A percentile compares a stretch with the other conserved stretches of the same genome.
These are phyloP conservation scores for Podospora tetraspora DNA, from an alignment of 495 filamentous ascomycete genomes.

Conservation along the genomic window DNA sequence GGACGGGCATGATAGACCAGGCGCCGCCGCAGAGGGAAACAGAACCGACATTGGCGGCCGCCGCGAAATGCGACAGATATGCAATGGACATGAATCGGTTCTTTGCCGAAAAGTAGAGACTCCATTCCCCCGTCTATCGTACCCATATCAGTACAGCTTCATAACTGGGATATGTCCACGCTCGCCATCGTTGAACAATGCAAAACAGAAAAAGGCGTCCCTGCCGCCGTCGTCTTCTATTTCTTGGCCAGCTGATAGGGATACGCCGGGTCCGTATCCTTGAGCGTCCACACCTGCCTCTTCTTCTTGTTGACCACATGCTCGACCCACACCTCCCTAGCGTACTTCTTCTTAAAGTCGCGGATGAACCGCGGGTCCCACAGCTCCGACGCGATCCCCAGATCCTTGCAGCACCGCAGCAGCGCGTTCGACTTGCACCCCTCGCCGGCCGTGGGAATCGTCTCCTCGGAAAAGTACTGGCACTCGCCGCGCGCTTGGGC, in stretches of 20 bases:
- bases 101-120: neutral
- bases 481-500: slow-evolving; percentile 92
- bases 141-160: neutral
- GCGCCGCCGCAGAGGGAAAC: slow-evolving; percentile 1
- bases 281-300: slow-evolving; percentile 79
- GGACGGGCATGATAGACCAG: neutral
- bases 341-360: slow-evolving; percentile 54
- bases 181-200: neutral
- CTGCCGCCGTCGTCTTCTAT: neutral
- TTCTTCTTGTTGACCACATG: slow-evolving; percentile 72
- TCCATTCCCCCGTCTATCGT: neutral
- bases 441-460: slow-evolving; percentile 94
- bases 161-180: neutral
- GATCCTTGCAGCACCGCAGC: slow-evolving; percentile 95
- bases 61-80: neutral
- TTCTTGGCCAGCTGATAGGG: slow-evolving; percentile 46
- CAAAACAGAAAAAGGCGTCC: neutral
- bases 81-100: neutral
- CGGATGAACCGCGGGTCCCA: slow-evolving; percentile 95
- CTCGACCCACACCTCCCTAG: slow-evolving; percentile 68
- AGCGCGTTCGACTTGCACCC: slow-evolving; percentile 96
- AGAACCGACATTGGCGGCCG: neutral
- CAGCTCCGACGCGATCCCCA: slow-evolving; percentile 88
- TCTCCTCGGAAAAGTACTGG: slow-evolving; percentile 85
- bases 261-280: slow-evolving; percentile 73